Evolutionary conservation across 257 asterid species (phyloP).

Genomic region (Galeopsis tetrahit): DNA sequence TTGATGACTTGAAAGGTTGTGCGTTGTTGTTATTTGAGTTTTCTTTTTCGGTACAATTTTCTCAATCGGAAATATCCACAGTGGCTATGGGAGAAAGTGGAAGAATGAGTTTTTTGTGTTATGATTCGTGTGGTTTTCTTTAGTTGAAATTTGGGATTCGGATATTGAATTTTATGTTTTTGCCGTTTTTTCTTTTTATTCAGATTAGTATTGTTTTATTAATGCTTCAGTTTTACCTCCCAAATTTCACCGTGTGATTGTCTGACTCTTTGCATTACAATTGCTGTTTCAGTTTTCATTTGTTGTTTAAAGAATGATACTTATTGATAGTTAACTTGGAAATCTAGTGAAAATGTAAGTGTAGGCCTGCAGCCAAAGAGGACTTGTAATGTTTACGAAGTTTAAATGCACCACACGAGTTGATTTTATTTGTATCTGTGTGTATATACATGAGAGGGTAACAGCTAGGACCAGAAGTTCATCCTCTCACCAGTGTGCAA

Average conservation of each 20-base stretch:
- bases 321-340: constrained; percentile 13
- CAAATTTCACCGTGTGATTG: constrained; percentile 6
- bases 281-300: background rate
- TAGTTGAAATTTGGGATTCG: constrained; percentile 4
- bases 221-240: constrained; percentile 18
- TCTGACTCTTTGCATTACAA: background rate
- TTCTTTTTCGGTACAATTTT: background rate
- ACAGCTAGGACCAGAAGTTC: constrained; percentile 4
- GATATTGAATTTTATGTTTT: constrained; percentile 1
- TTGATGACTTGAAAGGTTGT: background rate
- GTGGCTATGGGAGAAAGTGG: constrained; percentile 19
- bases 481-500: background rate
- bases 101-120: background rate
- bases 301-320: constrained; percentile 9
- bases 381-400: background rate
- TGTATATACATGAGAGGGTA: background rate
- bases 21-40: background rate
- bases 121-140: constrained; percentile 19
- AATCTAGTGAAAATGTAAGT: constrained; percentile 3
- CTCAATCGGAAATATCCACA: background rate
- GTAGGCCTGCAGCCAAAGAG: background rate
- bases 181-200: background rate
- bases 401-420: background rate
- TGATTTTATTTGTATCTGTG: background rate
- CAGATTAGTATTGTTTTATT: background rate